Base-by-base conservation (phyloP, 108 stramenopile genomes). In the Nitzschia palea region DNA sequence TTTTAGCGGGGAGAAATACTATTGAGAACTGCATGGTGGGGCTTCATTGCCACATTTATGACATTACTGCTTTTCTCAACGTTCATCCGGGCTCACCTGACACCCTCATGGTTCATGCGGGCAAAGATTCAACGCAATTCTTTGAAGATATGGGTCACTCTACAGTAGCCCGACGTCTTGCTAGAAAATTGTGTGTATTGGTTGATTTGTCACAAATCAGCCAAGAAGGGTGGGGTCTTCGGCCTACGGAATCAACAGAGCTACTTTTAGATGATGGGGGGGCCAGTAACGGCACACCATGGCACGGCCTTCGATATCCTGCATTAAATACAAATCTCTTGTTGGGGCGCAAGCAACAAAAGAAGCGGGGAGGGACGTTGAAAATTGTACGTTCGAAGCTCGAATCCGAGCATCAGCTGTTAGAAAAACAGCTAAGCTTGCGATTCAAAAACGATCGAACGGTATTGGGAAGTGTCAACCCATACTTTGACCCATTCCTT, bases 141-240 rank as follows among this genome's bases (percentile, higher is more conserved):
- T 98, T 98, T 81, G 92, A 95, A 65, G 89, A 84, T 36, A 88
- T 98, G 67, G 91, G 91, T 0, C 97, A 98, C 76, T 83, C 81
- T 27, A 35, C 40, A 6, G 75, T 71, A 3, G 94, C 94, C n/a
- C 68, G 90, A 44, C 67, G 60, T 47, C 12, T 85, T 31, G 88
- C 88, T 9, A 54, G 54, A 52, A 52, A 67, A 3, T 63, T 88
- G 62, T 88, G 83, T 52, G 88, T 76, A 1, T 80, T 87, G 8
- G 76, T 86, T 14, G 84, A 89, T 65, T 35, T 75, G 45, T 70
- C 80, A 9, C 64, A 79, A 34, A 31, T 73, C 6, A 52, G 64
- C 9, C 69, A 20, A 1, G 55, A 67, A 6, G 48, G 35, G 0
- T 61, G 62, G 48, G 80, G 80, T 40, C 40, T 73, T 5, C 52